Base-by-base conservation (phyloP, 2,329 filamentous ascomycete species). In the Aspergillus sp. region DNA sequence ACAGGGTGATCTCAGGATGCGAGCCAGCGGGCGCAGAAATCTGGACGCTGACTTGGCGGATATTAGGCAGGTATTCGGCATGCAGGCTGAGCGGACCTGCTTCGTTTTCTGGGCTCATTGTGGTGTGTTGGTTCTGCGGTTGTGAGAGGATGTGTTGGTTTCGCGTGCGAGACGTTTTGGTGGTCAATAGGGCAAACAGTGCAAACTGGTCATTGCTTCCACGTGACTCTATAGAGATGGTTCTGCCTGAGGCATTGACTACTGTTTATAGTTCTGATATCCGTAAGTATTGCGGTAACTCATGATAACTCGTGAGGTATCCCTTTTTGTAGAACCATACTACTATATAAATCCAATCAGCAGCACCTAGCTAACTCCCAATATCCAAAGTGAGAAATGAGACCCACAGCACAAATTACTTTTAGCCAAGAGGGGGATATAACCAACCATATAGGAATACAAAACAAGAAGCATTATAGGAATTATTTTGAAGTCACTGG, bases 41-140 rank as follows among this genome's bases (percentile, higher is more conserved):
- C 62, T 84, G 82, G 15, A 87, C 75, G 3, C 83, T 84, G 43
- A 86, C 74, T 59, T 85, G 84, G 43, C 83, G 81, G 60, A 87
- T 85, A 61, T 87, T 82, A 37, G 83, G 78, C 39, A 87, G 74
- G 15, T 85, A 77, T 69, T 88, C 85, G 23, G 84, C 83, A 62
- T 87, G 86, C 14, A 87, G 74, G 43, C 75, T 52, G 2, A 80
- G 50, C 6, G 24, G n/a, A 4, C 24, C 44, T 31, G 44, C 15
- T 48, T 37, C 15, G 17, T 6, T 19, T 35, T 15, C 27, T 9
- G 9, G 11, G 1, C 3, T 19, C 12, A 24, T 48, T 37, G 35
- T 48, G 27, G 15, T n/a, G n/a, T 17, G 3, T 4, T 17, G 17
- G n/a, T 48, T 35, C 8, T 37, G 35, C 3, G 9, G 24, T 33